These are phyloP conservation scores for Raffaelea deltoideospora DNA, from an alignment of 2,329 filamentous ascomycete species.

Conservation along the genomic window DNA sequence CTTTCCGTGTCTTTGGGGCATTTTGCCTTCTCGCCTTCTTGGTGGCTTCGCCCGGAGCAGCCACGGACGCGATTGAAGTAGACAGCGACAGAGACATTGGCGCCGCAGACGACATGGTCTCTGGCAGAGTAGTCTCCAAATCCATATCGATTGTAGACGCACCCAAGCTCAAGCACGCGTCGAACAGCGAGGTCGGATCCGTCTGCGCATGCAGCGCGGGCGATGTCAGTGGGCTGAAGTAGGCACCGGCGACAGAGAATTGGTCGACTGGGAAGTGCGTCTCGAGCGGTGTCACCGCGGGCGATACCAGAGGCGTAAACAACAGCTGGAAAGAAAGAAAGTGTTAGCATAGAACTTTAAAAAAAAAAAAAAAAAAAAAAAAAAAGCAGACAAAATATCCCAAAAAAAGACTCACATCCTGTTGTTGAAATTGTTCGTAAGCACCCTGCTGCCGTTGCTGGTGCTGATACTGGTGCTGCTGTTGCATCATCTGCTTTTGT, in stretches of 20 bases:
- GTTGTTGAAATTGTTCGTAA: slow-evolving; percentile 51
- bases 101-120: slow-evolving; percentile 13
- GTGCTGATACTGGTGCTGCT: slow-evolving; percentile 16
- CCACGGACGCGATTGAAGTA: too few relatives aligned
- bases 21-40: slow-evolving; percentile 39
- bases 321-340: too few relatives aligned
- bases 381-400: too few relatives aligned
- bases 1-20: slow-evolving; percentile 33
- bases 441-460: neutral
- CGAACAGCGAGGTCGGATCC: slow-evolving; percentile 29
- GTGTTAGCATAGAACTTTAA: too few relatives aligned
- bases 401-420: slow-evolving; percentile 43
- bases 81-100: too few relatives aligned
- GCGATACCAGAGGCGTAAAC: slow-evolving; percentile 69
- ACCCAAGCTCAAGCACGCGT: slow-evolving; percentile 26
- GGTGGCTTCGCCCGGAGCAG: slow-evolving; percentile 19
- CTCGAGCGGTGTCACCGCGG: slow-evolving; percentile 70
- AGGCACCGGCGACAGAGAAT: slow-evolving; percentile 52
- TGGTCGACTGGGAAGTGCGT: slow-evolving; percentile 47
- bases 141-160: slow-evolving; percentile 42
- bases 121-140: slow-evolving; percentile 24
- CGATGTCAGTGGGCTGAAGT: slow-evolving; percentile 73
- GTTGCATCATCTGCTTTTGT: slow-evolving; percentile 13
- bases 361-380: too few relatives aligned
- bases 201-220: slow-evolving; percentile 63